Evolutionary conservation across 148 eudicot species (phyloP).

Genomic region (Fagopyrum tataricum): DNA sequence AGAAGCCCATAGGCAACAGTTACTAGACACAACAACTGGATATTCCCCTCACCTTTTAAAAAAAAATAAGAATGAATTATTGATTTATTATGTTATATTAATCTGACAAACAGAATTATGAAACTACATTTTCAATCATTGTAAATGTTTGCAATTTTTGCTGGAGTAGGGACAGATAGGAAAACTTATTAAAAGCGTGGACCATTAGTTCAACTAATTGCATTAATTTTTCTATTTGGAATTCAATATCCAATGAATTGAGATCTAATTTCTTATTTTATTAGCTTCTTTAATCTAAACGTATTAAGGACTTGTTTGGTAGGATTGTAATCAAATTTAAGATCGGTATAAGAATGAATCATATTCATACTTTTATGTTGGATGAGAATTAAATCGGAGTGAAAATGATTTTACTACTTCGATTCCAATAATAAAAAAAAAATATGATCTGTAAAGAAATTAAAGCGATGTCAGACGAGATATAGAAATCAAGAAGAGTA

Average conservation of each 20-base stretch:
- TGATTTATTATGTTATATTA: not conserved
- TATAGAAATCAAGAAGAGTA: too few species aligned
- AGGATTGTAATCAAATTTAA: too few species aligned
- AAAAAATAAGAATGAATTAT: not conserved
- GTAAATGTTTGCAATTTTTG: constrained; percentile 1
- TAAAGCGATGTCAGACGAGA: too few species aligned
- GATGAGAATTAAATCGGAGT: too few species aligned
- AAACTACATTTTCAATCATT: constrained; percentile 11
- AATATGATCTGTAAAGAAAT: too few species aligned
- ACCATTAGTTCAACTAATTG: not conserved
- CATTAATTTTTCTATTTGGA: not conserved
- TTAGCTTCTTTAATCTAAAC: not conserved
- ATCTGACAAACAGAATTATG: constrained; percentile 12
- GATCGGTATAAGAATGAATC: too few species aligned
- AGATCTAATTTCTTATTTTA: not conserved
- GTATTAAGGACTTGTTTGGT: too few species aligned
- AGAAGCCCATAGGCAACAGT: not conserved
- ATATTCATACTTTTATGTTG: too few species aligned
- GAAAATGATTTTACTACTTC: too few species aligned
- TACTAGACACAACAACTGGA: not conserved
- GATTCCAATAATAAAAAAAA: too few species aligned
- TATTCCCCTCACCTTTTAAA: not conserved
- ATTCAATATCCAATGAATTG: not conserved
- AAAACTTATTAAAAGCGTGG: not conserved
- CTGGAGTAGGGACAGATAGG: constrained; percentile 9